A percentile compares a stretch with the other conserved stretches of the same genome.
phyloP scores from a whole-genome alignment of 2,329 filamentous ascomycete genomes.

The Colletotrichum eleusines region DNA sequence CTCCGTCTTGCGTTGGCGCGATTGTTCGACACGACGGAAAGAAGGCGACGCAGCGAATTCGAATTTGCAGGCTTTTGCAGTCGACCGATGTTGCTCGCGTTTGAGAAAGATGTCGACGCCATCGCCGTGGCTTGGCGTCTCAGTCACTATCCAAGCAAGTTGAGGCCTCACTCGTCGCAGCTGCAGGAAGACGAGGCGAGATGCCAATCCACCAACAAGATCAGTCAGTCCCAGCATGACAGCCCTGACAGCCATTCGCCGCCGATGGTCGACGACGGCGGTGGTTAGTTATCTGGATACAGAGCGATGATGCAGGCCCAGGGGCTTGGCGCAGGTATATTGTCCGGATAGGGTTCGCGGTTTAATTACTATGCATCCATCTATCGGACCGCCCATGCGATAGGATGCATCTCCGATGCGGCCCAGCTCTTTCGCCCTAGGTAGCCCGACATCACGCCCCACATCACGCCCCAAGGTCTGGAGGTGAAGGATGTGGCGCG shows the following conservation, averaged over 20 bases:
- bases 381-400: background rate
- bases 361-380: background rate
- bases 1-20: no score
- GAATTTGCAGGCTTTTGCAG: background rate
- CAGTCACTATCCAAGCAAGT: slow-evolving; percentile 14
- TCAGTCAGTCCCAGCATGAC: background rate
- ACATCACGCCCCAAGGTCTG: background rate
- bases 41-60: background rate
- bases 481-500: background rate
- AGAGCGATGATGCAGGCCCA: slow-evolving; percentile 10
- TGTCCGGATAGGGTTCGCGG: background rate
- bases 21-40: background rate
- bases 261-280: no score
- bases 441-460: no score
- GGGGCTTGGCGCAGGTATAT: background rate
- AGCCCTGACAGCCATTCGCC: background rate
- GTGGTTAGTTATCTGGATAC: background rate
- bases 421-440: background rate
- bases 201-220: slow-evolving; percentile 1
- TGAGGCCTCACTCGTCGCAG: background rate
- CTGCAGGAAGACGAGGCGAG: slow-evolving; percentile 8
- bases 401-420: background rate
- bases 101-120: background rate
- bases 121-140: background rate
- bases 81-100: background rate